Evolutionary conservation across 805 yeast genomes (phyloP), one percentile per base, ranked within the genome.

Genomic region (Zygosaccharomyces pseudorouxii): DNA sequence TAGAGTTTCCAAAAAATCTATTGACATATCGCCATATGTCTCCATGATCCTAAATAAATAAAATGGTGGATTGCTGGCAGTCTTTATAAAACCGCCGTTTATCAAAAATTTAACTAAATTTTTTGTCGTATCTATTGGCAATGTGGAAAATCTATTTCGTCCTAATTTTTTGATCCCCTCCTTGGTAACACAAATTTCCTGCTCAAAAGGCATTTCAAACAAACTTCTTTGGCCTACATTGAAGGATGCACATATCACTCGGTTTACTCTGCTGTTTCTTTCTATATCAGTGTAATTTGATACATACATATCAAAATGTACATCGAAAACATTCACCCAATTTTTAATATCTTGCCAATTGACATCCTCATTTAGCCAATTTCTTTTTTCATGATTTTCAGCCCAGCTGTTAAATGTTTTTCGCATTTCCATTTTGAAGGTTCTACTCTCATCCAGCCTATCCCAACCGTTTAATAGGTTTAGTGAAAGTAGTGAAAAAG

Each of bases 381-480:
- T 16, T 33, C 44, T 30, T 25, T 41, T 41, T 25, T 41, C 44
- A 38, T 51, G 41, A 6, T 41, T 33, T 36, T 46, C 47, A 16
- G 54, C 54, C 54, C 54, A 51, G 22, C 33, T 27, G n/a, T 51
- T 50, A 28, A 51, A 51, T 3, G 40, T 28, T 12, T 30, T 29
- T 23, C 49, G 47, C 38, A 47, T 42, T 23, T 48, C 47, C 27
- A 42, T 31, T 31, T 51, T 51, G 36, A 51, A 51, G 7, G 45
- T 38, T 19, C 51, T 42, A 19, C 51, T 47, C 18, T 51, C 54
- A 38, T 51, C 51, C 28, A 51, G 19, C 30, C 45, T 45, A 25
- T 51, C 54, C 54, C 54, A 51, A 5, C 54, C 54, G 25, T 44
- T 25, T 6, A 51, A 42, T 20, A 51, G 33, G 23, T 48, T 51